phyloP scores from a whole-genome alignment of 2,329 filamentous ascomycete genomes.

The Curvularia spicifera region DNA sequence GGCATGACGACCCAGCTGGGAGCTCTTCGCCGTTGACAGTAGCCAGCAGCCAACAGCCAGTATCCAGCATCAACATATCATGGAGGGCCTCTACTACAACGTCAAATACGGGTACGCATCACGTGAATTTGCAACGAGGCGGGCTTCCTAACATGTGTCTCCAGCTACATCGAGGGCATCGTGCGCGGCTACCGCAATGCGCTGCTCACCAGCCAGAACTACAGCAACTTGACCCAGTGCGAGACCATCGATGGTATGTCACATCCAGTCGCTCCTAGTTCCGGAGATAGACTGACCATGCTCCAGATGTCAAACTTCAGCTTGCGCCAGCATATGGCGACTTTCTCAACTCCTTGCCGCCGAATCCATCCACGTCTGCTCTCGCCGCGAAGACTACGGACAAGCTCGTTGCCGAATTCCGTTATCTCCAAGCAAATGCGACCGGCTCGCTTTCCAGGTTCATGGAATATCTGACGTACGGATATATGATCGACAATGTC shows the following conservation, averaged over 20 bases:
- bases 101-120: constrained; percentile 81
- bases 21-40: constrained; percentile 26
- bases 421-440: constrained; percentile 92
- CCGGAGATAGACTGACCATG: constrained; percentile 49
- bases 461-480: constrained; percentile 97
- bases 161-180: constrained; percentile 94
- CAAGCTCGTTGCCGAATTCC: constrained; percentile 96
- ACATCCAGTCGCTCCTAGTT: background rate
- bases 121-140: background rate
- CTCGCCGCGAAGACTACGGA: constrained; percentile 96
- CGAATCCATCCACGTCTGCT: constrained; percentile 94
- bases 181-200: constrained; percentile 96
- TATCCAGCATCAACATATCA: constrained; percentile 53
- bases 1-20: constrained; percentile 31
- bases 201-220: constrained; percentile 87
- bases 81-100: constrained; percentile 96
- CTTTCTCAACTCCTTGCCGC: constrained; percentile 90
- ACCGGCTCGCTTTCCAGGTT: constrained; percentile 91
- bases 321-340: constrained; percentile 96
- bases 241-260: constrained; percentile 89
- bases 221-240: constrained; percentile 95
- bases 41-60: constrained; percentile 14
- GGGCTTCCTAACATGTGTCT: constrained; percentile 21
- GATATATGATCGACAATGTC: constrained; percentile 99
- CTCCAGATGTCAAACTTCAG: constrained; percentile 94